phyloP scores from a whole-genome alignment of 2,329 filamentous ascomycete species.

The Chrysosporium keratinophilum region DNA sequence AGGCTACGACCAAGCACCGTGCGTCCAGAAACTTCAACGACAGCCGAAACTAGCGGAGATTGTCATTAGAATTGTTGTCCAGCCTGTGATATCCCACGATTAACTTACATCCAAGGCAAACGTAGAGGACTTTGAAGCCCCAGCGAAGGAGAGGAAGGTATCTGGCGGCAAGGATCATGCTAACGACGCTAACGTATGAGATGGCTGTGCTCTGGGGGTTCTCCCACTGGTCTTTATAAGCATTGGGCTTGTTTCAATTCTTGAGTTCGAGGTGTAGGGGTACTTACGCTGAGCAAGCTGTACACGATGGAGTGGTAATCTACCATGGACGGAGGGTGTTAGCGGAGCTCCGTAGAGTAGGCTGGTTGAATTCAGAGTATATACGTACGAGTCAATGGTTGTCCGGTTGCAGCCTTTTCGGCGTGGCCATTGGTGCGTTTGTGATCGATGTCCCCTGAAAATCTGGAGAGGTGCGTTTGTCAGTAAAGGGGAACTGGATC shows the following conservation, averaged over 20 bases:
- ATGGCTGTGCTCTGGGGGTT: constrained; percentile 54
- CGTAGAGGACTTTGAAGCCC: constrained; percentile 50
- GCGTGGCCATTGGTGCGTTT: constrained; percentile 37
- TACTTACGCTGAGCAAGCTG: constrained; percentile 50
- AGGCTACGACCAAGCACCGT: constrained; percentile 48
- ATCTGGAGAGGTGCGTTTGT: background rate
- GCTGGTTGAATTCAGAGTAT: background rate
- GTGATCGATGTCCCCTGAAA: constrained; percentile 5
- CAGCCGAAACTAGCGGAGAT: constrained; percentile 41
- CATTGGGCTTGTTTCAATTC: constrained; percentile 2
- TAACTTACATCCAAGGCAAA: constrained; percentile 47
- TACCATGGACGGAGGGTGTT: constrained; percentile 19
- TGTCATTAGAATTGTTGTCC: background rate
- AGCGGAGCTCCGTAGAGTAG: background rate
- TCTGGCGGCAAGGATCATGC: constrained; percentile 53
- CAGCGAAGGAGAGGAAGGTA: constrained; percentile 54
- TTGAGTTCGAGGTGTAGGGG: background rate
- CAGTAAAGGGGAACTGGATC: background rate
- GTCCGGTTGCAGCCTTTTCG: constrained; percentile 41
- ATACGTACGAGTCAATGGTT: constrained; percentile 50
- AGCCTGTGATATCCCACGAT: background rate
- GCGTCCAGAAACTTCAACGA: constrained; percentile 48
- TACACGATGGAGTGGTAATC: constrained; percentile 59
- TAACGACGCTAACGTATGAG: constrained; percentile 46
- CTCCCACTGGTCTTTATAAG: constrained; percentile 43